These are phyloP conservation scores for Hymenoscyphus fraxineus DNA, from an alignment of 2,329 filamentous ascomycete genomes.

Conservation along the genomic window DNA sequence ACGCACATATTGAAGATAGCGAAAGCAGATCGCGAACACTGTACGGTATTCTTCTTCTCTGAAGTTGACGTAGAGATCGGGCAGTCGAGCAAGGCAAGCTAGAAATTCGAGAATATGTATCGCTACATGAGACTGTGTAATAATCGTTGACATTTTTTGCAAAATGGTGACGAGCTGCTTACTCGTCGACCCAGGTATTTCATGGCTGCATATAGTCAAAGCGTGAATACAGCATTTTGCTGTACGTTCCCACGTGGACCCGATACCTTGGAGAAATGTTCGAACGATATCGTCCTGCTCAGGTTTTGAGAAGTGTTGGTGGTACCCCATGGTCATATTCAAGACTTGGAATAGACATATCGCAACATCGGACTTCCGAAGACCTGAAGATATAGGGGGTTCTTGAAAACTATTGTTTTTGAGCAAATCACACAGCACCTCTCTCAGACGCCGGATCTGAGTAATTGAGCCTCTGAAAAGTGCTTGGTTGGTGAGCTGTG, in stretches of 20 bases:
- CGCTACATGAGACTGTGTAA: slow-evolving; percentile 86
- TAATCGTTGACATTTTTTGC: slow-evolving; percentile 91
- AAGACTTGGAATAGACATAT: slow-evolving; percentile 84
- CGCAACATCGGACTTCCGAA: slow-evolving; percentile 84
- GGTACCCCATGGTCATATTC: slow-evolving; percentile 86
- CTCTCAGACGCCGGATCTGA: slow-evolving; percentile 72
- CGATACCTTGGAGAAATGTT: slow-evolving; percentile 80
- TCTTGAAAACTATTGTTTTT: slow-evolving; percentile 74
- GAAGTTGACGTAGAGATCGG: slow-evolving; percentile 82
- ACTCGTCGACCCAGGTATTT: slow-evolving; percentile 81
- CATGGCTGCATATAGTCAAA: slow-evolving; percentile 89
- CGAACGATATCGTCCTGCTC: slow-evolving; percentile 89
- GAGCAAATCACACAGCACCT: slow-evolving; percentile 77
- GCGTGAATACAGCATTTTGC: slow-evolving; percentile 94
- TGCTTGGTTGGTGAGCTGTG: slow-evolving; percentile 85
- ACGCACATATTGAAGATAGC: slow-evolving; percentile 84
- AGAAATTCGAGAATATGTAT: slow-evolving; percentile 96
- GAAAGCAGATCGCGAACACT: slow-evolving; percentile 92
- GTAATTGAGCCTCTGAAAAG: slow-evolving; percentile 72
- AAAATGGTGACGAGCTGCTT: slow-evolving; percentile 83
- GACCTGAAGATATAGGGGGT: slow-evolving; percentile 70
- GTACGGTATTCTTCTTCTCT: slow-evolving; percentile 88
- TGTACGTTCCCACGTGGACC: slow-evolving; percentile 71
- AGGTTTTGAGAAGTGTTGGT: slow-evolving; percentile 74
- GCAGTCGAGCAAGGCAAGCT: slow-evolving; percentile 80